These are phyloP conservation scores for Neofusicoccum sp. DNA, from an alignment of 2,329 filamentous ascomycete genomes.

Conservation along the genomic window DNA sequence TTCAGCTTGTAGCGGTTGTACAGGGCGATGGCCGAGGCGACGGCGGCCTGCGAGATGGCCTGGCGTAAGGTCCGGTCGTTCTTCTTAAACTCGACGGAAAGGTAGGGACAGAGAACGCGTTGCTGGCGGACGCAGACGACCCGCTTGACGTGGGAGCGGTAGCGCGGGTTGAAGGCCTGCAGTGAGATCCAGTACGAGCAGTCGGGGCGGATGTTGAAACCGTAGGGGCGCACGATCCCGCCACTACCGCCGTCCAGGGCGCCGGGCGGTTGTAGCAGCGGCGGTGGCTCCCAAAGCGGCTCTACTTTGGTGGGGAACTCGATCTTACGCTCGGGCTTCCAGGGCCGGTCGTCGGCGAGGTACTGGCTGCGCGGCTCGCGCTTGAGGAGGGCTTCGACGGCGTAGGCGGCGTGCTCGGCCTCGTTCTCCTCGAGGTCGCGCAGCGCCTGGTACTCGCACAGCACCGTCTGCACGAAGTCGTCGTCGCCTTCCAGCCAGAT, in stretches of 20 bases:
- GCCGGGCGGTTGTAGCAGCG: no score
- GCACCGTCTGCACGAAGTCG: neutral
- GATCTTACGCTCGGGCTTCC: neutral
- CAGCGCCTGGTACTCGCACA: neutral
- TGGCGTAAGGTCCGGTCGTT: neutral
- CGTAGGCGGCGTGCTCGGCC: neutral
- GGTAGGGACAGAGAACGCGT: constrained; percentile 1
- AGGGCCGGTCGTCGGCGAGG: neutral
- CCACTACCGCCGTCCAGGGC: no score
- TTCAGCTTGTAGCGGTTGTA: constrained; percentile 14
- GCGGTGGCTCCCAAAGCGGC: neutral
- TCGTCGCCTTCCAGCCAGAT: neutral
- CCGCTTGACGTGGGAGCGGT: neutral
- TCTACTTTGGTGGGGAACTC: neutral
- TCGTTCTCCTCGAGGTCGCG: neutral
- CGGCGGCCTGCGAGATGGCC: neutral
- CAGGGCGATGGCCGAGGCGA: neutral
- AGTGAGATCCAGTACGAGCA: constrained; percentile 3
- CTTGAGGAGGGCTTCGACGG: neutral
- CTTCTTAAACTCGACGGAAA: constrained; percentile 13
- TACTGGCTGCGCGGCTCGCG: neutral
- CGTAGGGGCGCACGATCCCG: neutral
- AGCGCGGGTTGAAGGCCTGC: neutral
- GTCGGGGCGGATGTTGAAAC: neutral
- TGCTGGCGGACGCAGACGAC: neutral